phyloP scores from a whole-genome alignment of 371 early-diverging fungal genomes.

The Syncephalis plumigaleata region DNA sequence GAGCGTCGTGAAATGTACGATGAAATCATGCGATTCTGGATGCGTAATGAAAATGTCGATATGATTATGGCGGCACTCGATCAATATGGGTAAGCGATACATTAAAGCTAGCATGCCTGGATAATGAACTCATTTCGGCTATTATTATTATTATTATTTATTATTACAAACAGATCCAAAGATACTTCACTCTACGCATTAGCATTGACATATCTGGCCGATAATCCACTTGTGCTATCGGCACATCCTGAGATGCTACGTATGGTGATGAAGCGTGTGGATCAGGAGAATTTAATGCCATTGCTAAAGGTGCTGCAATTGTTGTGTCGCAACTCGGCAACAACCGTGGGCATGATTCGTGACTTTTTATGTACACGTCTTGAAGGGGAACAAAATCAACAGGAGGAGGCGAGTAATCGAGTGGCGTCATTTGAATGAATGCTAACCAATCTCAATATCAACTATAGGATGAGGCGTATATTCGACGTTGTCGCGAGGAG shows the following conservation, averaged over 20 bases:
- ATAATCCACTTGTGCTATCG: conserved; percentile 26
- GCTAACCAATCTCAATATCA: conserved; percentile 1
- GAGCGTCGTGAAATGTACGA: conserved; percentile 65
- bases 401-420: background rate
- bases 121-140: background rate
- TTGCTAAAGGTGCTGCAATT: conserved; percentile 79
- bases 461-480: conserved; percentile 31
- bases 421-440: background rate
- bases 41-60: conserved; percentile 55
- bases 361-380: conserved; percentile 62
- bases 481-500: conserved; percentile 59
- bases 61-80: conserved; percentile 55
- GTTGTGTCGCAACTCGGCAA: conserved; percentile 59
- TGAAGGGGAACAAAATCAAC: conserved; percentile 39
- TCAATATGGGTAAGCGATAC: conserved; percentile 49
- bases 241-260: conserved; percentile 34
- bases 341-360: conserved; percentile 71
- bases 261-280: conserved; percentile 64
- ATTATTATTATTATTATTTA: background rate
- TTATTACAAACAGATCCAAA: conserved; percentile 26
- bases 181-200: conserved; percentile 69
- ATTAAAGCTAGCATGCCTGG: background rate
- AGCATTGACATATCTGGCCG: conserved; percentile 68
- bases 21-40: conserved; percentile 64
- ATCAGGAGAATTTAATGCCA: conserved; percentile 64